Percentiles rank a stretch among this genome's conserved stretches.
phyloP scores from a whole-genome alignment of 2,329 filamentous ascomycete genomes.

The Pestalotiopsis sp. region DNA sequence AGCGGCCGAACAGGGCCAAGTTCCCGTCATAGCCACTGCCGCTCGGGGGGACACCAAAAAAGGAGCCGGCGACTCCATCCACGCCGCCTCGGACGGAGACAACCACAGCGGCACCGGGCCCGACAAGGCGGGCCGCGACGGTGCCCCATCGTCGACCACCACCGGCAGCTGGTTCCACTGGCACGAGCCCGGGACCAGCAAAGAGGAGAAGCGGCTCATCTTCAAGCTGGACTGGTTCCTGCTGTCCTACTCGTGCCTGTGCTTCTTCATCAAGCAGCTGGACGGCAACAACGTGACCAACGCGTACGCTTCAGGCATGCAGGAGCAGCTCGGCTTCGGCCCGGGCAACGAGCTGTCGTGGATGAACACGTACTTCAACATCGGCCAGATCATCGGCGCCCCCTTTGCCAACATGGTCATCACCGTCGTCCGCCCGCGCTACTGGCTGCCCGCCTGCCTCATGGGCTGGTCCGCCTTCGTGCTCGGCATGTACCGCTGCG shows the following conservation, averaged over 20 bases:
- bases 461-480: constrained; percentile 42
- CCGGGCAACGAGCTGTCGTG: constrained; percentile 43
- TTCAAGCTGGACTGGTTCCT: constrained; percentile 27
- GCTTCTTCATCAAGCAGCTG: constrained; percentile 50
- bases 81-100: not conserved
- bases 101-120: not conserved
- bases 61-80: not conserved
- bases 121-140: not conserved
- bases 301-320: constrained; percentile 51
- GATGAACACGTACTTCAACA: constrained; percentile 49
- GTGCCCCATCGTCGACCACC: not conserved
- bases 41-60: not conserved
- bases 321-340: constrained; percentile 47
- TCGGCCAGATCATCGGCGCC: constrained; percentile 48
- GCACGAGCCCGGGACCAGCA: constrained; percentile 43
- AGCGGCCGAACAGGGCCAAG: not conserved
- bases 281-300: constrained; percentile 51
- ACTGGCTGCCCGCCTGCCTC: constrained; percentile 41
- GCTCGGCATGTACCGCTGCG: constrained; percentile 42
- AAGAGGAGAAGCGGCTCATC: constrained; percentile 46
- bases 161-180: constrained; percentile 37
- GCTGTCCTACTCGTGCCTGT: constrained; percentile 45
- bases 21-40: not conserved
- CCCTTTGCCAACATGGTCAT: constrained; percentile 47
- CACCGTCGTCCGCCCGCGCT: constrained; percentile 44